Evolutionary conservation across 805 yeast genomes (phyloP).

Genomic region (Starmerella bombicola): DNA sequence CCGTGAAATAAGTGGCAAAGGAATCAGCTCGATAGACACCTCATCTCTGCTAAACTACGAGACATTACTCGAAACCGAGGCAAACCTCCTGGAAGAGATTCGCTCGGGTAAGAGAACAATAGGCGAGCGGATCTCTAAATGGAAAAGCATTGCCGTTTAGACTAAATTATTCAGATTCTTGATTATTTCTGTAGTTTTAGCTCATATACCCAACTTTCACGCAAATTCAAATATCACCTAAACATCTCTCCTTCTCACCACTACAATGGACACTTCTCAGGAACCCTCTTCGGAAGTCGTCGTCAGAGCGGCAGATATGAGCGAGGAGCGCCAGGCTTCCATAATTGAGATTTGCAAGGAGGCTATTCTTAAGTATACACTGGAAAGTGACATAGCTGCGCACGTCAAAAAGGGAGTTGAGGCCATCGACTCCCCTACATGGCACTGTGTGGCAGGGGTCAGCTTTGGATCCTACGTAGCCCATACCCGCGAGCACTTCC

Average conservation of each 20-base stretch:
- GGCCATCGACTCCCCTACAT: constrained; percentile 41
- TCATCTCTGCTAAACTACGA: constrained; percentile 8
- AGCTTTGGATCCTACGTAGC: constrained; percentile 53
- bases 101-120: neutral
- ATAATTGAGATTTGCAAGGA: constrained; percentile 29
- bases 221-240: too few species aligned
- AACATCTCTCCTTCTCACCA: neutral
- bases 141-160: constrained; percentile 1
- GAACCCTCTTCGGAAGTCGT: constrained; percentile 5
- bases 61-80: constrained; percentile 9
- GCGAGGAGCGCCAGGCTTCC: constrained; percentile 18
- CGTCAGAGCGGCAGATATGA: constrained; percentile 22
- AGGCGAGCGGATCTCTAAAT: neutral
- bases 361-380: constrained; percentile 35
- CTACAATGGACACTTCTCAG: neutral
- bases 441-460: constrained; percentile 54
- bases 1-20: constrained; percentile 21
- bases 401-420: constrained; percentile 47
- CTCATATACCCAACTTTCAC: too few species aligned
- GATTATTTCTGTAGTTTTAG: too few species aligned
- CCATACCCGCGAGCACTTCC: constrained; percentile 42
- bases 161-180: too few species aligned
- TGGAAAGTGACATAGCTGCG: constrained; percentile 47
- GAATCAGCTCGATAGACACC: constrained; percentile 17
- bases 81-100: constrained; percentile 7